Evolutionary conservation across 2,329 filamentous ascomycete species (phyloP).

Genomic region (Penicillium sp.): DNA sequence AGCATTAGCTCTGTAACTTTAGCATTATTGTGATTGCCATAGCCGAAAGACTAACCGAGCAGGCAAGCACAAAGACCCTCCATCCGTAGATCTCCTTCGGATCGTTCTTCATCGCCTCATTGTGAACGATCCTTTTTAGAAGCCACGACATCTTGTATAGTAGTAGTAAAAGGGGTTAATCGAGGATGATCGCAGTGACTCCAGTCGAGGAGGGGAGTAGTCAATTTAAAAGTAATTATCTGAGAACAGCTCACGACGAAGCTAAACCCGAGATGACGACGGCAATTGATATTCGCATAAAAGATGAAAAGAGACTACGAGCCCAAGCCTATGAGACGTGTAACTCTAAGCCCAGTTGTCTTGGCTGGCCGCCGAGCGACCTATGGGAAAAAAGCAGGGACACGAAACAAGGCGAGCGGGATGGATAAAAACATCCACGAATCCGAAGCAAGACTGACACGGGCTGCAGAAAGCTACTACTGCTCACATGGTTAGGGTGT

Average conservation of each 20-base stretch:
- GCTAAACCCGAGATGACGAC: neutral
- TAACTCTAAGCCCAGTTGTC: constrained; percentile 3
- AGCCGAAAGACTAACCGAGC: constrained; percentile 45
- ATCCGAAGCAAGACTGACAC: constrained; percentile 11
- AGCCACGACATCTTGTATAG: constrained; percentile 42
- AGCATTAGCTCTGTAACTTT: constrained; percentile 1
- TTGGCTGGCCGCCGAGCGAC: constrained; percentile 7
- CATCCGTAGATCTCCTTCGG: constrained; percentile 68
- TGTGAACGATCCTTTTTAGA: constrained; percentile 60
- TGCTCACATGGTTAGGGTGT: constrained; percentile 1
- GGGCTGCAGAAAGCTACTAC: neutral
- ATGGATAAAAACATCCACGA: constrained; percentile 23
- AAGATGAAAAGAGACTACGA: neutral
- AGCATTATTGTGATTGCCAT: neutral
- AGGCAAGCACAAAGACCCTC: constrained; percentile 64
- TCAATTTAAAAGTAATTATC: constrained; percentile 1
- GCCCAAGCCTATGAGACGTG: constrained; percentile 3
- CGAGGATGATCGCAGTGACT: constrained; percentile 19
- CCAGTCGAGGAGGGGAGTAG: constrained; percentile 8
- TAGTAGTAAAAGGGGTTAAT: neutral
- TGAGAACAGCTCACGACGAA: neutral
- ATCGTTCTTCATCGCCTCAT: constrained; percentile 68
- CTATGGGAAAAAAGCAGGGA: constrained; percentile 4
- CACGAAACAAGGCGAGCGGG: constrained; percentile 14
- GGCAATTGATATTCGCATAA: constrained; percentile 7